phyloP scores from a whole-genome alignment of 202 grass and related monocot genomes.

The Carex arenaria region DNA sequence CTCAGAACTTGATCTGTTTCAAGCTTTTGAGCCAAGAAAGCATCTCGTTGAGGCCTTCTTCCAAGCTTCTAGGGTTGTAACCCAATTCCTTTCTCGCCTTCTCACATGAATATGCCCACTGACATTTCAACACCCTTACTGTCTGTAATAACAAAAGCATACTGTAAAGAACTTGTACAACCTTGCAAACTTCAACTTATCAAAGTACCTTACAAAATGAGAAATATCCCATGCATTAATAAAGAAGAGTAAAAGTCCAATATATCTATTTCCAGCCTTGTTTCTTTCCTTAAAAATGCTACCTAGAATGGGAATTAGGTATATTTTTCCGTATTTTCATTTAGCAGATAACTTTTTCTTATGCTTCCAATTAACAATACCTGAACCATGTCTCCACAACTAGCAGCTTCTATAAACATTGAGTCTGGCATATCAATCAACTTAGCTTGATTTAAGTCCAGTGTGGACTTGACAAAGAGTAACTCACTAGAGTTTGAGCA shows the following conservation, averaged over 20 bases:
- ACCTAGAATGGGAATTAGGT: not conserved
- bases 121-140: slow-evolving; percentile 61
- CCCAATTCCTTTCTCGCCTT: slow-evolving; percentile 66
- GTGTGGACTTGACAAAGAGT: not conserved
- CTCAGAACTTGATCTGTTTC: slow-evolving; percentile 59
- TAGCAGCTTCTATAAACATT: not conserved
- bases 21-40: slow-evolving; percentile 76
- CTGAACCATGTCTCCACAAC: not conserved
- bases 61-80: slow-evolving; percentile 69
- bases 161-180: slow-evolving; percentile 8
- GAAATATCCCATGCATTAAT: not conserved
- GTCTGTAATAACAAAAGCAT: slow-evolving; percentile 39
- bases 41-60: slow-evolving; percentile 63
- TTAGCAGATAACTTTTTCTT: not conserved
- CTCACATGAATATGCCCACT: slow-evolving; percentile 88
- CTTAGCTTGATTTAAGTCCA: not conserved
- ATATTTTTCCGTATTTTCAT: not conserved
- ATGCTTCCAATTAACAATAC: not conserved
- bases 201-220: not conserved
- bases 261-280: not conserved
- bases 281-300: not conserved
- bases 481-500: too few relatives aligned
- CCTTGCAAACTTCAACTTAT: not conserved
- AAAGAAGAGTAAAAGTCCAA: not conserved
- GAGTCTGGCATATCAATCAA: not conserved